Conservation (phyloP, 768 basidiomycete genomes). For the Boletus rex-veris region DNA sequence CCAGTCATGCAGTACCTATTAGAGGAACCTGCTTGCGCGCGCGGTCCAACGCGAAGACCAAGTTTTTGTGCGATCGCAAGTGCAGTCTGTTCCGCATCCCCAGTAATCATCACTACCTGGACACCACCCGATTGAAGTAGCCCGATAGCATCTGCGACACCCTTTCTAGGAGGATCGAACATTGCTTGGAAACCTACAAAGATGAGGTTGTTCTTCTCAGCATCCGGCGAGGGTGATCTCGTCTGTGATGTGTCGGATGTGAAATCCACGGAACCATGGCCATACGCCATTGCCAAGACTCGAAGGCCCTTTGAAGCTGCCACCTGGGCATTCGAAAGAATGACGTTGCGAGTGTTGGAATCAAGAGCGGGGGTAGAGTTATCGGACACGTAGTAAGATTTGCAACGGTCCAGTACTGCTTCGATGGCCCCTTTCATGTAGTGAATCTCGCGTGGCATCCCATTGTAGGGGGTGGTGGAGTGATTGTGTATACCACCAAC, state of each 20-base stretch:
- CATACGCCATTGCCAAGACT: slow-evolving; percentile 90
- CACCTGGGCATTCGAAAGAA: slow-evolving; percentile 66
- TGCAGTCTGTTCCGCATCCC: slow-evolving; percentile 90
- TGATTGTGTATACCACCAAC: slow-evolving; percentile 66
- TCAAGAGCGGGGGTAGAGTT: slow-evolving; percentile 85
- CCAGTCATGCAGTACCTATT: slow-evolving; percentile 65
- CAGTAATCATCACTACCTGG: slow-evolving; percentile 98
- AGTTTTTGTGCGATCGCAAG: slow-evolving; percentile 83
- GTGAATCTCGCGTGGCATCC: slow-evolving; percentile 63
- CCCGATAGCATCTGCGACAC: slow-evolving; percentile 86
- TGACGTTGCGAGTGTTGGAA: slow-evolving; percentile 57
- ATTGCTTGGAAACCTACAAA: slow-evolving; percentile 95
- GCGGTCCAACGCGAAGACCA: slow-evolving; percentile 66
- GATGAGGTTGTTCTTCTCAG: slow-evolving; percentile 55
- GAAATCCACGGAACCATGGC: slow-evolving; percentile 57
- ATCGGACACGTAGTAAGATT: slow-evolving; percentile 85
- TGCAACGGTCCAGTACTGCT: slow-evolving; percentile 78
- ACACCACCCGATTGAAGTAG: slow-evolving; percentile 82
- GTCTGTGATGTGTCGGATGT: slow-evolving; percentile 25
- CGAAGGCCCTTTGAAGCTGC: slow-evolving; percentile 77
- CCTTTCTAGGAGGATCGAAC: slow-evolving; percentile 91
- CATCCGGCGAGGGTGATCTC: slow-evolving; percentile 32
- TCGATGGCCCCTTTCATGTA: slow-evolving; percentile 95
- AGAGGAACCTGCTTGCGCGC: slow-evolving; percentile 28
- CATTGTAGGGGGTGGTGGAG: slow-evolving; percentile 26